A percentile compares a stretch with the other conserved stretches of the same genome.
phyloP scores from a whole-genome alignment of 169 alveolate species.

The Theileria parva region DNA sequence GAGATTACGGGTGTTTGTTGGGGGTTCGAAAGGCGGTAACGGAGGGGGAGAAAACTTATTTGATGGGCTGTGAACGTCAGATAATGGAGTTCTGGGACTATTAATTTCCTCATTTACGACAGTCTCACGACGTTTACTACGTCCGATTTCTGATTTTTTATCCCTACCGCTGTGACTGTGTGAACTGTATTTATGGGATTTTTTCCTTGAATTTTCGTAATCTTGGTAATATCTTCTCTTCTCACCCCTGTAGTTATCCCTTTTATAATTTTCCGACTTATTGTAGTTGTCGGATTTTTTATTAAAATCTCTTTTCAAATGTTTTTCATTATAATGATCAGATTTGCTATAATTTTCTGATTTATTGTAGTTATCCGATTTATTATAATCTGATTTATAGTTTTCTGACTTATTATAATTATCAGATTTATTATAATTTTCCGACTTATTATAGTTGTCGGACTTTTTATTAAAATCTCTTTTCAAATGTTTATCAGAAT shows the following conservation, averaged over 20 bases:
- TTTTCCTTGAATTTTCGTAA: not conserved
- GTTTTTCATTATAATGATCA: no score
- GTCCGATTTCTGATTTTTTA: not conserved
- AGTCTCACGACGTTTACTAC: no score
- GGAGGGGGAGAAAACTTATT: constrained; percentile 58
- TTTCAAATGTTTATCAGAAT: not conserved
- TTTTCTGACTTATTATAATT: no score
- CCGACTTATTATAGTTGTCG: no score
- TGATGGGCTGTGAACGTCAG: constrained; percentile 39
- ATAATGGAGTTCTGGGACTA: constrained; percentile 56
- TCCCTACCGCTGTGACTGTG: not conserved
- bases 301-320: no score
- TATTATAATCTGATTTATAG: no score
- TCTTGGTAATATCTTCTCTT: not conserved
- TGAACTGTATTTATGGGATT: not conserved
- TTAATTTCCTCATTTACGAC: not conserved
- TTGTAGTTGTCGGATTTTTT: no score
- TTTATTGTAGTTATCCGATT: not conserved
- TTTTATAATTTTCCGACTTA: not conserved
- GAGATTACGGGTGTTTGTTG: not conserved
- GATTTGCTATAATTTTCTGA: no score
- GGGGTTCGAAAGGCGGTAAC: constrained; percentile 44
- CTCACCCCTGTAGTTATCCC: not conserved
- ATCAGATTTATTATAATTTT: no score
- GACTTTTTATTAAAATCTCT: not conserved